Percentiles rank a stretch among this genome's conserved stretches.
Conservation (phyloP, 2,329 filamentous ascomycete genomes). For the Penicillium sp. region DNA sequence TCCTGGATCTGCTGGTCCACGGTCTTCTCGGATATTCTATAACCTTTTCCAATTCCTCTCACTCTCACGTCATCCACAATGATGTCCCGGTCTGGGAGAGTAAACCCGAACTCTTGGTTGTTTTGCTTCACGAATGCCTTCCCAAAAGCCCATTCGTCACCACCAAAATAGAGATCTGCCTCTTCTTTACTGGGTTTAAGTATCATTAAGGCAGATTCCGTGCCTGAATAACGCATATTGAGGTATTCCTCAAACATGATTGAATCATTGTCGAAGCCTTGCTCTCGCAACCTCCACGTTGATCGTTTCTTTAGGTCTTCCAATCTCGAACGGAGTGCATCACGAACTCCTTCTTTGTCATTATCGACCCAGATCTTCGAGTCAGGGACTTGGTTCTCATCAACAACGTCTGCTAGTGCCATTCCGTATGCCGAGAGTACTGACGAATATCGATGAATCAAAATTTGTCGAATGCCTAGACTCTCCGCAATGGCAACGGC, state of each 20-base stretch:
- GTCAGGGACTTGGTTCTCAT: conserved; percentile 74
- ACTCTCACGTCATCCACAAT: conserved; percentile 88
- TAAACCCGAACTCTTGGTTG: conserved; percentile 91
- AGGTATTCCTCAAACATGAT: conserved; percentile 89
- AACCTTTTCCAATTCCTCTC: conserved; percentile 84
- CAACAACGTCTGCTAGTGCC: conserved; percentile 73
- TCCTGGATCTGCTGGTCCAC: conserved; percentile 58
- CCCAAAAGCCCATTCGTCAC: conserved; percentile 77
- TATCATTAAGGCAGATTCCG: conserved; percentile 39
- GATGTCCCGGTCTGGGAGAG: conserved; percentile 77
- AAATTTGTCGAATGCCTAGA: conserved; percentile 75
- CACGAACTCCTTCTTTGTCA: conserved; percentile 49
- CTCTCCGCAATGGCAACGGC: conserved; percentile 86
- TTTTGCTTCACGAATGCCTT: conserved; percentile 83
- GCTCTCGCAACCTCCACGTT: conserved; percentile 63
- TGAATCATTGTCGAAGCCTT: conserved; percentile 73
- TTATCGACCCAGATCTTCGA: conserved; percentile 59
- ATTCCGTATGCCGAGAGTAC: conserved; percentile 90
- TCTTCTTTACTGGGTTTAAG: conserved; percentile 23
- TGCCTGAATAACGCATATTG: conserved; percentile 61
- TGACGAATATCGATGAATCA: conserved; percentile 83
- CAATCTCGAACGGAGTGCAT: conserved; percentile 71
- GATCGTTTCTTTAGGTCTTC: conserved; percentile 76
- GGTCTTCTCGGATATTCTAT: conserved; percentile 69
- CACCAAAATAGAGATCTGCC: conserved; percentile 52